A percentile compares a stretch with the other conserved stretches of the same genome.
Evolutionary conservation across 2,329 filamentous ascomycete genomes (phyloP).

Genomic region (Neonectria hederae): DNA sequence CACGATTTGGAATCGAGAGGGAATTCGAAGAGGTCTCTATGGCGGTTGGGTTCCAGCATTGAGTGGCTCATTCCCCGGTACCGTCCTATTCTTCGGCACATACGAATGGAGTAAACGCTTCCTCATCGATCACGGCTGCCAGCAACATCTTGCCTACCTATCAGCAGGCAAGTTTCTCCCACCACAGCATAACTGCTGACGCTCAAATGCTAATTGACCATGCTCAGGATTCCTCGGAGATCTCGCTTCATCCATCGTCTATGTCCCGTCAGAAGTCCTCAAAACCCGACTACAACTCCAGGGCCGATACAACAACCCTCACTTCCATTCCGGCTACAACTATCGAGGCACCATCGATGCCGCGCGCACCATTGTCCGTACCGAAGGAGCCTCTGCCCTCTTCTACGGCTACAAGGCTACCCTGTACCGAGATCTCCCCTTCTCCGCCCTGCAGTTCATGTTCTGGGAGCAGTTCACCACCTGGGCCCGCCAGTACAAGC

Average conservation of each 20-base stretch:
- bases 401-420: conserved; percentile 99
- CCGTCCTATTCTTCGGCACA: conserved; percentile 92
- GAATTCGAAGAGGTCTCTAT: conserved; percentile 85
- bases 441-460: conserved; percentile 95
- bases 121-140: conserved; percentile 85
- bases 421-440: conserved; percentile 91
- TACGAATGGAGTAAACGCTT: conserved; percentile 95
- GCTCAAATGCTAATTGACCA: conserved; percentile 8
- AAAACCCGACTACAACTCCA: conserved; percentile 98
- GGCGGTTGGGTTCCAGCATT: conserved; percentile 93
- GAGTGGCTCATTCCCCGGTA: conserved; percentile 91
- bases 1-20: conserved; percentile 93
- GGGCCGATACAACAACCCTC: conserved; percentile 93
- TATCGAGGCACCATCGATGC: conserved; percentile 89
- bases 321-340: conserved; percentile 94
- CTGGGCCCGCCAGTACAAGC: conserved; percentile 81
- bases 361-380: conserved; percentile 81
- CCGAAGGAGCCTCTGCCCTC: conserved; percentile 84
- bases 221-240: conserved; percentile 88
- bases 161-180: conserved; percentile 70
- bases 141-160: conserved; percentile 86
- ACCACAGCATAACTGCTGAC: conserved; percentile 1
- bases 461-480: conserved; percentile 96
- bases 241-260: conserved; percentile 88
- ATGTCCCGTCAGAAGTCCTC: conserved; percentile 96